These are phyloP conservation scores for Eimeria praecox DNA, from an alignment of 169 alveolate genomes.

Conservation along the genomic window DNA sequence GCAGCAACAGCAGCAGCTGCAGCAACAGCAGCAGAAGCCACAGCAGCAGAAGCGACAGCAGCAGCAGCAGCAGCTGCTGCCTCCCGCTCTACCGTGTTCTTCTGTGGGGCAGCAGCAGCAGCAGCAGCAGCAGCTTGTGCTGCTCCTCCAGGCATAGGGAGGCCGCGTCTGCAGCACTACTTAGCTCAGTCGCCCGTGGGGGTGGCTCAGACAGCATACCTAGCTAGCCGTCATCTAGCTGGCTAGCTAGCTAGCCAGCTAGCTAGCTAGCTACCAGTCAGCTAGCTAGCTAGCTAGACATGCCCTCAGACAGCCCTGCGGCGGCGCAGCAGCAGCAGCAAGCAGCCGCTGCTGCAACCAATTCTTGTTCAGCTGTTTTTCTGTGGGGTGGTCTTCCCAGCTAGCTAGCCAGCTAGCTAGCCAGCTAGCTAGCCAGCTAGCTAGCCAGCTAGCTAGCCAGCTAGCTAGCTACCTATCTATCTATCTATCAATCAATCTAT, in stretches of 20 bases:
- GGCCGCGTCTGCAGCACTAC: background rate
- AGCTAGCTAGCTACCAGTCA: no score
- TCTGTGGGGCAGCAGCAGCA: background rate
- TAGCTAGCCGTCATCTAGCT: background rate
- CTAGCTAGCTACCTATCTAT: background rate
- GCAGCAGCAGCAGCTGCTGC: background rate
- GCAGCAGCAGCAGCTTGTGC: conserved; percentile 5
- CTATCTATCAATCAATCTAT: background rate
- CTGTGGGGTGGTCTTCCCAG: background rate
- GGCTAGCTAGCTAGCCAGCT: no score
- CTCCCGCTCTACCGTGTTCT: no score
- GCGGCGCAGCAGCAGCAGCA: conserved; percentile 24
- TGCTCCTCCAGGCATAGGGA: background rate
- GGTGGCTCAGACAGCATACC: background rate
- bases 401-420: background rate
- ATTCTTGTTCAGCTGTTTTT: background rate
- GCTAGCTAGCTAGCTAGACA: no score
- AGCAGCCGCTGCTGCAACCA: no score
- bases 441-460: background rate
- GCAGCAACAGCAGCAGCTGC: background rate
- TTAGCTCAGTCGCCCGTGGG: background rate
- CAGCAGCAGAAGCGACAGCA: no score
- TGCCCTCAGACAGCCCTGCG: background rate
- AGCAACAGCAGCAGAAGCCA: no score
- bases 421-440: no score